Evolutionary conservation across 257 asterid species (phyloP), one percentile per base, ranked within the genome.

Genomic region (Solanum habrochaites): DNA sequence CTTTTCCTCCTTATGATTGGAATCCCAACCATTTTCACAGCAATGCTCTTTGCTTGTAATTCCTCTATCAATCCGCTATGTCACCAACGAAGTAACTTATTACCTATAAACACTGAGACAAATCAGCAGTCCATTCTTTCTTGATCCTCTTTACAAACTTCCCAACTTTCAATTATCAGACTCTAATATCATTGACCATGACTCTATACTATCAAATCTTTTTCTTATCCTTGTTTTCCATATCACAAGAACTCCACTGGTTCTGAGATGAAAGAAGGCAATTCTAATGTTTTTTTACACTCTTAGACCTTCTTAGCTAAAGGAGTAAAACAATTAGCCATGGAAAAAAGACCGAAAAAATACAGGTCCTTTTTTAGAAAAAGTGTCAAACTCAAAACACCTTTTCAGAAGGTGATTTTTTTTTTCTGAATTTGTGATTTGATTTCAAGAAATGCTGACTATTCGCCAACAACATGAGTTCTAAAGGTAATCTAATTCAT

Each of bases 151-250:
- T 91, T 91, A 1, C 94, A 88, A 7, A 91, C 93, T 29, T 95
- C 99, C 99, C 99, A 94, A 1, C 91, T 94, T 83, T 97, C 99
- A 23, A 87, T 95, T 95, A 86, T 94, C 99, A 6, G 98, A 94
- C 18, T 97, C 99, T 86, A 97, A 82, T 62, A 97, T 95, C 99
- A 96, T 96, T 27, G 99, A 96, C 99, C 99, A 97, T 31, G 99
- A 97, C 58, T 97, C 99, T 70, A 96, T 74, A 88, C 99, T 97
- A 90, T 97, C 99, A 88, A 95, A 93, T 80, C 99, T n/a, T 91
- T 91, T 90, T 97, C 91, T 93, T 90, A 69, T 95, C 99, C 99
- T 94, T 88, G 85, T n/a, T 92, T 32, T 91, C 92, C 5, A 73
- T 82, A 21, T 93, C 94, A 35, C 52, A 69, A 18, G 85, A 74